Evolutionary conservation across 1,284 basidiomycete species (phyloP), one percentile per base, ranked within the genome.

Genomic region (Tremellales sp.): DNA sequence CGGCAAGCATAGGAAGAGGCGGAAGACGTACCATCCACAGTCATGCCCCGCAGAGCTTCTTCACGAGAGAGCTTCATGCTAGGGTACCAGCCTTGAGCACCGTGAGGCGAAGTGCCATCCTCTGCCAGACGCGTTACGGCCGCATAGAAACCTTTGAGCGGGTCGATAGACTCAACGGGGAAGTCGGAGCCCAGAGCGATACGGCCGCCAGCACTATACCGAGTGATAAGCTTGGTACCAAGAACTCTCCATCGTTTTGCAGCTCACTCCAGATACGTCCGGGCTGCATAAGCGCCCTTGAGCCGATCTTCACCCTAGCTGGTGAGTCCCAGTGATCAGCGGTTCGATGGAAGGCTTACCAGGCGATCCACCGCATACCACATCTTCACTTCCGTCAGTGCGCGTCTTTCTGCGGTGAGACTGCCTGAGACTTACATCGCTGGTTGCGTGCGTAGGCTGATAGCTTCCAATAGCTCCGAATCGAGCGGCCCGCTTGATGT

Each of bases 121-220:
- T 78, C 75, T 24, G 82, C 80, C 2, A 89, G 76, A 12, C 92
- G 80, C 0, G 88, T 80, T 3, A 91, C 81, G 0, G 90, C 87
- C 2, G 91, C 88, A 64, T 92, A 91, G 72, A 94, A 91, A 1
- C 89, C 89, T 50, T 70, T 68, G 25, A 75, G 53, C 1, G 73
- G 74, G 45, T 73, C 68, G 33, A 72, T 64, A 2, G 65, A 69
- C 70, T 93, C 90, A 2, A 97, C 84, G 1, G 91, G 91, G 71
- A 94, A 94, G 70, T 96, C 92, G 2, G 88, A 89, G 10, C 92
- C 91, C 0, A 94, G 77, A 0, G 87, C 84, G 2, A 92, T 79
- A 11, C 84, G 65, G 0, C 75, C 76, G 2, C 75, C 77, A 2
- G 78, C 73, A 15, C 77, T 76, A 46, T 26, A 27, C 10, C 3